A percentile compares a stretch with the other conserved stretches of the same genome.
Evolutionary conservation across 306 rosid genomes (phyloP).

Genomic region (Pyrus communis): DNA sequence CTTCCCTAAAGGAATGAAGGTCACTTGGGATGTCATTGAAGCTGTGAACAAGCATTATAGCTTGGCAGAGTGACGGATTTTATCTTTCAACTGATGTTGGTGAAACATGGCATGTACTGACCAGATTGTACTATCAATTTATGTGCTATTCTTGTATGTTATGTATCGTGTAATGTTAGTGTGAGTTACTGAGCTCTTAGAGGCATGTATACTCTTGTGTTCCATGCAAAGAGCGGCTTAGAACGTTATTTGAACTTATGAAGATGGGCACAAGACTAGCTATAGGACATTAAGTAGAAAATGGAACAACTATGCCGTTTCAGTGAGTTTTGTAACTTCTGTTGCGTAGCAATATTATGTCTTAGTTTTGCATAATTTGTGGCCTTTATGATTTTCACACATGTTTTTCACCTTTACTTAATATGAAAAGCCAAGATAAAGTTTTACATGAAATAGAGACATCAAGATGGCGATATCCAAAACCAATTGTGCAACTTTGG

Average conservation of each 20-base stretch:
- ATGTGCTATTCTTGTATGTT: not conserved
- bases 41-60: conserved; percentile 1
- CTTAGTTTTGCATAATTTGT: not conserved
- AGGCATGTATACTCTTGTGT: not conserved
- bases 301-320: not conserved
- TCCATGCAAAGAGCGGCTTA: not conserved
- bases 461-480: not conserved
- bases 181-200: not conserved
- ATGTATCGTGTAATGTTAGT: too few species aligned
- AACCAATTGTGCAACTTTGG: not conserved
- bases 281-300: too few species aligned
- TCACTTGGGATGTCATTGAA: conserved; percentile 12
- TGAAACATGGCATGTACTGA: not conserved
- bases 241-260: not conserved
- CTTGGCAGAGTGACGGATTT: not conserved
- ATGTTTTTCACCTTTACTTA: not conserved
- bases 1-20: conserved; percentile 11
- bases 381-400: not conserved
- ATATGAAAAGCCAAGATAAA: not conserved
- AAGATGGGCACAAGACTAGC: not conserved
- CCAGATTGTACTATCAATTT: not conserved
- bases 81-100: not conserved
- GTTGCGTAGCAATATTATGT: not conserved
- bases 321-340: too few species aligned
- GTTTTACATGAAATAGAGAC: too few species aligned